phyloP scores from a whole-genome alignment of 2,329 filamentous ascomycete species.

The Leptosphaerulina australis region DNA sequence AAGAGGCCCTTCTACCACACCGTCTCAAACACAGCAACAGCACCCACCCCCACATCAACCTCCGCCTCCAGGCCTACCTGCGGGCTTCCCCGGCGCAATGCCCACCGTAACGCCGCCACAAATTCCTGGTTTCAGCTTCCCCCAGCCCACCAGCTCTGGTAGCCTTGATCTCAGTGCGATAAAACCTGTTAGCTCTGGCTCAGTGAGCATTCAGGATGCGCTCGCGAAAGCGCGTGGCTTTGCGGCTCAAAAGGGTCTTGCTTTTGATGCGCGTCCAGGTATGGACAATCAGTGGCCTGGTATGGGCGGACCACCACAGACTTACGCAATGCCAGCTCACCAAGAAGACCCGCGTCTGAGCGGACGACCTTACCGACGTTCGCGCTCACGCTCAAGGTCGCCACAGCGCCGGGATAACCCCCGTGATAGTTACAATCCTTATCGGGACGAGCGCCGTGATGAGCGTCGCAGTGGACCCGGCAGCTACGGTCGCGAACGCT shows the following conservation, averaged over 20 bases:
- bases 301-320: conserved; percentile 35
- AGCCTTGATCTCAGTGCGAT: conserved; percentile 81
- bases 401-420: conserved; percentile 69
- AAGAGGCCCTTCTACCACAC: conserved; percentile 53
- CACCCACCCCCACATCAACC: conserved; percentile 48
- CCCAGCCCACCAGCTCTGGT: conserved; percentile 74
- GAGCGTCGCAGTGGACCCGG: conserved; percentile 59
- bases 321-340: conserved; percentile 47
- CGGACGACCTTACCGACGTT: conserved; percentile 66
- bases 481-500: conserved; percentile 72
- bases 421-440: conserved; percentile 79
- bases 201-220: conserved; percentile 81
- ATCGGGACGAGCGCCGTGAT: conserved; percentile 81
- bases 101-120: conserved; percentile 51
- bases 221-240: conserved; percentile 84
- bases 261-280: conserved; percentile 53
- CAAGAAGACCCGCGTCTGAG: conserved; percentile 57
- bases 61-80: conserved; percentile 52
- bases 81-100: conserved; percentile 53
- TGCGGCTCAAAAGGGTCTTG: conserved; percentile 77
- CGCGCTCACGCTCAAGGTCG: conserved; percentile 69
- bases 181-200: conserved; percentile 78
- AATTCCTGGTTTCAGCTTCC: conserved; percentile 58
- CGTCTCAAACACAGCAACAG: conserved; percentile 55
- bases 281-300: conserved; percentile 53